A percentile compares a stretch with the other conserved stretches of the same genome.
Conservation (phyloP, 345 rosid species). For the Barbarea vulgaris region DNA sequence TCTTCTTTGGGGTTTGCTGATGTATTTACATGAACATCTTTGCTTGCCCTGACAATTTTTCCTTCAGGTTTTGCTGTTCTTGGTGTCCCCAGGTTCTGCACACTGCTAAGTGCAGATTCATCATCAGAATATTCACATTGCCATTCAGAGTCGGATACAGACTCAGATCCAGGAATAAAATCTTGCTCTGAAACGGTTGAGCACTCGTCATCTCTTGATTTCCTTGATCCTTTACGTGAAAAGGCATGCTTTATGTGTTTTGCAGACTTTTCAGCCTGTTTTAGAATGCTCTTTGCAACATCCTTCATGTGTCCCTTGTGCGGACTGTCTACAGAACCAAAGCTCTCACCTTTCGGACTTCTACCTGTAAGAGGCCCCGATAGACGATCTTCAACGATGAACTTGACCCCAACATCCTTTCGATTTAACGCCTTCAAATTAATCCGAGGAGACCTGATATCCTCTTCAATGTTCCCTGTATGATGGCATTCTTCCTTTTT, state of each 20-base stretch:
- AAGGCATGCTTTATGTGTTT: slow-evolving; percentile 57
- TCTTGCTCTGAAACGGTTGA: slow-evolving; percentile 41
- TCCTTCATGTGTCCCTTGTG: slow-evolving; percentile 54
- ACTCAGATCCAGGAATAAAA: slow-evolving; percentile 41
- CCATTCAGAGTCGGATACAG: slow-evolving; percentile 40
- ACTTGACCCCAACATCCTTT: slow-evolving; percentile 51
- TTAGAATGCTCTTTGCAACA: slow-evolving; percentile 65
- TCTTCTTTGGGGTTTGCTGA: slow-evolving; percentile 21
- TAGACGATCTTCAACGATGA: slow-evolving; percentile 53
- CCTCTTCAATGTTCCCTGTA: slow-evolving; percentile 46
- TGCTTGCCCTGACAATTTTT: slow-evolving; percentile 21
- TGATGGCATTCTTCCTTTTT: slow-evolving; percentile 44
- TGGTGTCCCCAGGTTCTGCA: slow-evolving; percentile 27
- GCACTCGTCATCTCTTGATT: slow-evolving; percentile 28
- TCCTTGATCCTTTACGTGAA: slow-evolving; percentile 70
- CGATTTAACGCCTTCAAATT: slow-evolving; percentile 60
- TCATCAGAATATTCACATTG: slow-evolving; percentile 45
- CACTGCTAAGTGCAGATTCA: slow-evolving; percentile 40
- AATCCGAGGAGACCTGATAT: slow-evolving; percentile 49
- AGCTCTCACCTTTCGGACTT: slow-evolving; percentile 40
- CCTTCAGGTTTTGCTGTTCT: slow-evolving; percentile 36
- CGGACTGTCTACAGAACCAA: slow-evolving; percentile 56
- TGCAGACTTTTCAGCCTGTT: slow-evolving; percentile 67
- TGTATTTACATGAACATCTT: slow-evolving; percentile 38
- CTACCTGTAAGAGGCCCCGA: slow-evolving; percentile 44